phyloP scores from a whole-genome alignment of 2,329 filamentous ascomycete genomes.

The Lithohypha guttulata region DNA sequence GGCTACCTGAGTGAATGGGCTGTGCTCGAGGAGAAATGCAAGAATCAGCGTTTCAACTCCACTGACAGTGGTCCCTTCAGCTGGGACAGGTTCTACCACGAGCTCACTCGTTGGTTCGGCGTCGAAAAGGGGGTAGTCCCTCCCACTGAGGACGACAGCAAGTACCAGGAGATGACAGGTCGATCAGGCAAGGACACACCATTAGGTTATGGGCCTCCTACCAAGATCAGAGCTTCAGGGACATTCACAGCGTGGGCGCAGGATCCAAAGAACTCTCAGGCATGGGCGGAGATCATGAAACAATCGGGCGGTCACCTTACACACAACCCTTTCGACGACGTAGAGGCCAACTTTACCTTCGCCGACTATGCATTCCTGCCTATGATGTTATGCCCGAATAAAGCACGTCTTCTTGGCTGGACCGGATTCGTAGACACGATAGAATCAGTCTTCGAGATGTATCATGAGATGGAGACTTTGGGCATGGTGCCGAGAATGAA shows the following conservation, averaged over 20 bases:
- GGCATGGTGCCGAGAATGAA: slow-evolving; percentile 22
- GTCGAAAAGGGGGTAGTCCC: slow-evolving; percentile 26
- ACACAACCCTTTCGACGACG: slow-evolving; percentile 21
- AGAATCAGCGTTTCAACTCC: slow-evolving; percentile 41
- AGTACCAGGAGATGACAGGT: slow-evolving; percentile 12
- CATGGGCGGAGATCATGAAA: slow-evolving; percentile 37
- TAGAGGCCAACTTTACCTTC: slow-evolving; percentile 20
- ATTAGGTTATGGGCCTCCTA: slow-evolving; percentile 36
- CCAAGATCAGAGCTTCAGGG: slow-evolving; percentile 31
- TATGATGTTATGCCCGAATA: slow-evolving; percentile 22
- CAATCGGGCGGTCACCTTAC: slow-evolving; percentile 30
- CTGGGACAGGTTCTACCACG: slow-evolving; percentile 40
- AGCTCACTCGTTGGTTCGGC: slow-evolving; percentile 37
- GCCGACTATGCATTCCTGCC: slow-evolving; percentile 18
- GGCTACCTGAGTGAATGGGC: slow-evolving; percentile 42
- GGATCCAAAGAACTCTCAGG: slow-evolving; percentile 32
- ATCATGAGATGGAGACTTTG: slow-evolving; percentile 19
- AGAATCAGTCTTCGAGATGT: slow-evolving; percentile 21
- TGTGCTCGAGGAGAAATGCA: slow-evolving; percentile 31
- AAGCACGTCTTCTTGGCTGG: slow-evolving; percentile 20
- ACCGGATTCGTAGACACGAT: slow-evolving; percentile 23
- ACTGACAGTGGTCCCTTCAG: slow-evolving; percentile 36
- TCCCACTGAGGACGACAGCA: slow-evolving; percentile 22
- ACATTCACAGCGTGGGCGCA: slow-evolving; percentile 38
- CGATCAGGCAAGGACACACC: slow-evolving; percentile 22